phyloP scores from a whole-genome alignment of 208 protist genomes.

The Trypanosoma grayi region DNA sequence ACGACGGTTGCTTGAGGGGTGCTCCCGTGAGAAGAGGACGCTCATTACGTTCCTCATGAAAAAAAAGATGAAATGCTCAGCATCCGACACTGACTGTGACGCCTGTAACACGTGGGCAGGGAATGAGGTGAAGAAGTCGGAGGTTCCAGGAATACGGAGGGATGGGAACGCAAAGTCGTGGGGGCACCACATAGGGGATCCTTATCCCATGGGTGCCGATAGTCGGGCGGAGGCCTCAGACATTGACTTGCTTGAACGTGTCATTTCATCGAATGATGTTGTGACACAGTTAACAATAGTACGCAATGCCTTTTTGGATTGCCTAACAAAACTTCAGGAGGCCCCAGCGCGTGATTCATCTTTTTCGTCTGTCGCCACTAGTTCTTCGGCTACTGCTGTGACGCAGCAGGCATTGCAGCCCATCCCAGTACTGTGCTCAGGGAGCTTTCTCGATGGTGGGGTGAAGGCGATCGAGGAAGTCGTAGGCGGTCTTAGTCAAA shows the following conservation, averaged over 20 bases:
- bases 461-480: constrained; percentile 1
- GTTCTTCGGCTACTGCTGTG: no score
- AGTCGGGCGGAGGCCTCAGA: neutral
- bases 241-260: constrained; percentile 1
- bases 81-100: neutral
- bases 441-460: neutral
- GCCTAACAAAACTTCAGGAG: neutral
- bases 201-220: neutral
- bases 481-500: constrained; percentile 11
- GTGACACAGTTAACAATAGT: constrained; percentile 23
- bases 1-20: constrained; percentile 1
- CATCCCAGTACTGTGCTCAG: constrained; percentile 6
- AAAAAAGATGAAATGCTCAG: neutral
- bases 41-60: constrained; percentile 25
- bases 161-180: neutral
- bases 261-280: constrained; percentile 9
- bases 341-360: no score
- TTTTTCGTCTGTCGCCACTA: no score
- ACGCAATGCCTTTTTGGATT: constrained; percentile 20
- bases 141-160: neutral
- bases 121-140: neutral
- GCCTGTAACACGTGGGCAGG: neutral
- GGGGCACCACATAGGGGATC: neutral
- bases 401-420: neutral
- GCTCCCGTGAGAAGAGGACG: constrained; percentile 11